Conservation (phyloP, 352 stramenopile species). For the Stephanocyclus meneghinianus region DNA sequence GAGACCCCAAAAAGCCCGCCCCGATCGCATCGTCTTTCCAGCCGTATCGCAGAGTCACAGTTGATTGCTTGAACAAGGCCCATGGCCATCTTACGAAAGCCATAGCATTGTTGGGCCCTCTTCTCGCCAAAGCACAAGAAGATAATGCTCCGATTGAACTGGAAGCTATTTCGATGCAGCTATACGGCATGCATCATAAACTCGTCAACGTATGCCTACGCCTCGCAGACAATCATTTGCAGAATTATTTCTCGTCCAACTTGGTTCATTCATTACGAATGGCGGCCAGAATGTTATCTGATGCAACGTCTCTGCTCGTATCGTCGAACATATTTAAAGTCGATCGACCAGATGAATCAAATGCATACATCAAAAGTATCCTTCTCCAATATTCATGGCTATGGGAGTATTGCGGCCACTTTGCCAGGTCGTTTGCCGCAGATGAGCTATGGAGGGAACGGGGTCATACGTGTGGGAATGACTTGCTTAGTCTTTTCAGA, state of each 20-base stretch:
- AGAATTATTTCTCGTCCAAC: slow-evolving; percentile 78
- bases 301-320: slow-evolving; percentile 49
- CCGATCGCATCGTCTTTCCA: slow-evolving; percentile 44
- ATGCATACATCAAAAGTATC: slow-evolving; percentile 40
- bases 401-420: slow-evolving; percentile 81
- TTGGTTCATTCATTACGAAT: slow-evolving; percentile 71
- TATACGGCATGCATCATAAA: slow-evolving; percentile 80
- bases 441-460: slow-evolving; percentile 79
- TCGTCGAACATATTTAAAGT: slow-evolving; percentile 28
- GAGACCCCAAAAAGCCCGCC: slow-evolving; percentile 29
- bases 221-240: slow-evolving; percentile 73
- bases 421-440: slow-evolving; percentile 78
- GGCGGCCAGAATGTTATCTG: slow-evolving; percentile 57
- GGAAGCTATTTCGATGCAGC: slow-evolving; percentile 63
- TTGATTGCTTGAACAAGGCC: slow-evolving; percentile 74
- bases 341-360: slow-evolving; percentile 6
- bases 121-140: slow-evolving; percentile 50
- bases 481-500: slow-evolving; percentile 70
- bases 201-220: slow-evolving; percentile 74
- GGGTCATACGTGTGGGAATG: slow-evolving; percentile 74
- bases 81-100: slow-evolving; percentile 68
- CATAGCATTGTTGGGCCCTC: slow-evolving; percentile 57
- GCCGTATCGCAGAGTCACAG: slow-evolving; percentile 60
- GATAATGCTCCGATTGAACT: slow-evolving; percentile 48
- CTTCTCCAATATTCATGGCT: slow-evolving; percentile 74